Evolutionary conservation across 768 basidiomycete species (phyloP).

Genomic region (Boletus sp.): DNA sequence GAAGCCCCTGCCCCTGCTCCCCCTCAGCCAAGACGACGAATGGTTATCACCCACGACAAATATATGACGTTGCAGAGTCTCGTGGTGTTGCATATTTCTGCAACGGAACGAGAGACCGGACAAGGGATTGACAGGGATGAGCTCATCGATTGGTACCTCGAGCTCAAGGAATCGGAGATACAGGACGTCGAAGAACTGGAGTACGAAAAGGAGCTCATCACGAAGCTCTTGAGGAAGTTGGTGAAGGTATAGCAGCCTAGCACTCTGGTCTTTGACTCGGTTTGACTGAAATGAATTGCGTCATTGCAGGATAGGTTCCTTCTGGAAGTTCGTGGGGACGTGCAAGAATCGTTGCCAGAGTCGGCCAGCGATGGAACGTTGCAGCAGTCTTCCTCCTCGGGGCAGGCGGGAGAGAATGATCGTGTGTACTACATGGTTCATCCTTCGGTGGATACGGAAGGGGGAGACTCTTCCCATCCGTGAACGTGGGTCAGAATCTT

Average conservation of each 20-base stretch:
- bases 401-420: slow-evolving; percentile 53
- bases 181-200: slow-evolving; percentile 85
- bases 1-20: slow-evolving; percentile 35
- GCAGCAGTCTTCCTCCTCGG: slow-evolving; percentile 47
- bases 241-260: slow-evolving; percentile 64
- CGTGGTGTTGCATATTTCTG: slow-evolving; percentile 78
- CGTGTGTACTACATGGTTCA: slow-evolving; percentile 90
- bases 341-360: slow-evolving; percentile 69
- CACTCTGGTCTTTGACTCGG: not conserved
- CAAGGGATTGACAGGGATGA: slow-evolving; percentile 85
- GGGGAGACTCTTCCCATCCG: slow-evolving; percentile 35
- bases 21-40: slow-evolving; percentile 63
- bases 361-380: slow-evolving; percentile 58
- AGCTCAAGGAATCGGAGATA: slow-evolving; percentile 80
- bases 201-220: slow-evolving; percentile 85
- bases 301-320: slow-evolving; percentile 73
- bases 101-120: slow-evolving; percentile 72
- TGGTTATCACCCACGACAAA: slow-evolving; percentile 95
- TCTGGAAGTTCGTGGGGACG: slow-evolving; percentile 79
- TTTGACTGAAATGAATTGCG: not conserved
- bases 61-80: slow-evolving; percentile 89
- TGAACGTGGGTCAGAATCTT: slow-evolving; percentile 2
- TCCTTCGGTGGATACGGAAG: slow-evolving; percentile 78
- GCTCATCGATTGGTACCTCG: slow-evolving; percentile 95
- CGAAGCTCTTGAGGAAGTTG: slow-evolving; percentile 84